Percentiles rank a stretch among this genome's conserved stretches.
These are phyloP conservation scores for Penicillium hesseltinei DNA, from an alignment of 2,329 filamentous ascomycete species.

Conservation along the genomic window DNA sequence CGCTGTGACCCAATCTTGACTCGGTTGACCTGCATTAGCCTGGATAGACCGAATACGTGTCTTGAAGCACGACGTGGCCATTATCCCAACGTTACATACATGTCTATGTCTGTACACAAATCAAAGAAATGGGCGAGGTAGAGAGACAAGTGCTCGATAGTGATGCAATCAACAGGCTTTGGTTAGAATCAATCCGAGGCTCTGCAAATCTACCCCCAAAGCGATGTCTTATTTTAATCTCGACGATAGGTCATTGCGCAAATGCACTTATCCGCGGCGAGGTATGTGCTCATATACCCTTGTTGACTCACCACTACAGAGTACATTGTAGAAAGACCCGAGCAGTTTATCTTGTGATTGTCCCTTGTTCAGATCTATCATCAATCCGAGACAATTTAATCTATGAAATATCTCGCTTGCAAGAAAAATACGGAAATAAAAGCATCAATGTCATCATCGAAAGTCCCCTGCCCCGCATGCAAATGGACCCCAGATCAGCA, in stretches of 20 bases:
- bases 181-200: background rate
- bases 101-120: no score
- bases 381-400: background rate
- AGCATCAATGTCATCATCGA: constrained; percentile 1
- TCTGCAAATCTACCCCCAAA: background rate
- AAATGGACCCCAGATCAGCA: constrained; percentile 4
- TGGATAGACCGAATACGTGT: no score
- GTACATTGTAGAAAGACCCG: background rate
- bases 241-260: background rate
- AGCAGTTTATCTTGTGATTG: constrained; percentile 6
- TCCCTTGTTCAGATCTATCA: background rate
- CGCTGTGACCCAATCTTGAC: background rate
- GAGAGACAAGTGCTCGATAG: no score
- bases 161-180: no score
- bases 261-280: background rate
- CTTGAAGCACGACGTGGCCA: no score
- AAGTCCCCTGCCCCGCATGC: background rate
- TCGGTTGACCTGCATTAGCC: no score
- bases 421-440: background rate
- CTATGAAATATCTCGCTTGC: background rate
- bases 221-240: background rate
- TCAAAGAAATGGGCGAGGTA: no score
- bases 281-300: background rate
- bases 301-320: background rate
- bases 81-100: no score